A percentile compares a stretch with the other conserved stretches of the same genome.
Conservation (phyloP, 73 alveolate species). For the Blepharisma stoltei region DNA sequence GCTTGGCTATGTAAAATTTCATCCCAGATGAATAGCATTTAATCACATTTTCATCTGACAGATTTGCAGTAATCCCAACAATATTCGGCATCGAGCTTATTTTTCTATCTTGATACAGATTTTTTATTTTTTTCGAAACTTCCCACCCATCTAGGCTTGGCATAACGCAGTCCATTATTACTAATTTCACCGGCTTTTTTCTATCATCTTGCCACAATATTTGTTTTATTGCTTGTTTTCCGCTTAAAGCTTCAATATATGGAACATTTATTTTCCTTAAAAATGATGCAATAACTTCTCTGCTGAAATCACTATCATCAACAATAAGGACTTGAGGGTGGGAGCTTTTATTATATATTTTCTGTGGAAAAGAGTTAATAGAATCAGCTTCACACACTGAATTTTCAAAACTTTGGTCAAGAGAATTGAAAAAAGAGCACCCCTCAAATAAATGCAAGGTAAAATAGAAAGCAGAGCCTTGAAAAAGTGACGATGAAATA, state of each 20-base stretch:
- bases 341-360: background rate
- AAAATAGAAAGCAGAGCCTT: slow-evolving; percentile 2
- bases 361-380: no score
- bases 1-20: background rate
- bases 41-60: background rate
- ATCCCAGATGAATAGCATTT: slow-evolving; percentile 4
- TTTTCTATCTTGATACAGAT: background rate
- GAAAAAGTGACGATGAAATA: background rate
- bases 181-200: background rate
- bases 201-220: background rate
- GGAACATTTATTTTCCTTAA: background rate
- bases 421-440: no score
- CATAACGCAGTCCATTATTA: slow-evolving; percentile 24
- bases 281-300: background rate
- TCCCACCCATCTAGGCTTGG: slow-evolving; percentile 27
- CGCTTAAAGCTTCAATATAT: background rate
- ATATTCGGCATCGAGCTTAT: background rate
- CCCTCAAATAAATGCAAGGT: background rate
- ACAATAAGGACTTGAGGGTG: background rate
- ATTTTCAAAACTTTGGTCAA: no score
- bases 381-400: no score
- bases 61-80: background rate
- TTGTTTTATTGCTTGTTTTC: slow-evolving; percentile 11
- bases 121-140: background rate
- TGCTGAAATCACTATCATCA: slow-evolving; percentile 15